A percentile compares a stretch with the other conserved stretches of the same genome.
Evolutionary conservation across 176 grass and related monocot genomes (phyloP).

Genomic region (Chloris gayana): DNA sequence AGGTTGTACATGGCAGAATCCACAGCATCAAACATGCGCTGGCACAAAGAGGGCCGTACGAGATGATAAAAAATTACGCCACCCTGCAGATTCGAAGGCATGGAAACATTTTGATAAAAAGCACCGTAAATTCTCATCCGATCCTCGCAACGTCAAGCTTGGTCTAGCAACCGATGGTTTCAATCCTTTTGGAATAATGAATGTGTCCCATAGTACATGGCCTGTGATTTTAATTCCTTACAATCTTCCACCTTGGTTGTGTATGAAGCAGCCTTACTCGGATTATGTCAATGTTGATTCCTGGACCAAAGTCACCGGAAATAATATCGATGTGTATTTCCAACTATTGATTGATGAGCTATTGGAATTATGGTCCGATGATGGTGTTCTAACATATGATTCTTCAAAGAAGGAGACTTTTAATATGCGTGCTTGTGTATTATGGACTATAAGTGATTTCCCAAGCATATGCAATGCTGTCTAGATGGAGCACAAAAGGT

Average conservation of each 20-base stretch:
- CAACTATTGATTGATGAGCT: constrained; percentile 5
- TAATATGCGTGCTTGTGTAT: not conserved
- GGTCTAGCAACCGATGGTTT: not conserved
- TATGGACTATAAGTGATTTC: constrained; percentile 12
- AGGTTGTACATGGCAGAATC: not conserved
- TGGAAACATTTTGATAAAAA: not conserved
- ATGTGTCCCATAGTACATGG: not conserved
- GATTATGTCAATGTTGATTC: constrained; percentile 20
- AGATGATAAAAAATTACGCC: not conserved
- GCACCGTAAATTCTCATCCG: not conserved
- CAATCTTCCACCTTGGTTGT: not conserved
- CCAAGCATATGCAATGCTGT: constrained; percentile 3
- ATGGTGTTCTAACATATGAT: not conserved
- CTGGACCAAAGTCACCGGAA: not conserved
- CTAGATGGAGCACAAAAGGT: constrained; percentile 15
- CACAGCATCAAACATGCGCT: not conserved
- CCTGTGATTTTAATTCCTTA: not conserved
- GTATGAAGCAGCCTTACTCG: not conserved
- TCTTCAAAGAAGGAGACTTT: not conserved
- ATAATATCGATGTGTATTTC: not conserved
- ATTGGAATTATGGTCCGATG: not conserved
- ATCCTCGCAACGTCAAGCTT: not conserved
- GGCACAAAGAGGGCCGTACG: not conserved
- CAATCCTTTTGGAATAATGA: not conserved
- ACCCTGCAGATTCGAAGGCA: not conserved